These are phyloP conservation scores for Beta lomatogona DNA, from an alignment of 179 eudicot genomes.

Conservation along the genomic window DNA sequence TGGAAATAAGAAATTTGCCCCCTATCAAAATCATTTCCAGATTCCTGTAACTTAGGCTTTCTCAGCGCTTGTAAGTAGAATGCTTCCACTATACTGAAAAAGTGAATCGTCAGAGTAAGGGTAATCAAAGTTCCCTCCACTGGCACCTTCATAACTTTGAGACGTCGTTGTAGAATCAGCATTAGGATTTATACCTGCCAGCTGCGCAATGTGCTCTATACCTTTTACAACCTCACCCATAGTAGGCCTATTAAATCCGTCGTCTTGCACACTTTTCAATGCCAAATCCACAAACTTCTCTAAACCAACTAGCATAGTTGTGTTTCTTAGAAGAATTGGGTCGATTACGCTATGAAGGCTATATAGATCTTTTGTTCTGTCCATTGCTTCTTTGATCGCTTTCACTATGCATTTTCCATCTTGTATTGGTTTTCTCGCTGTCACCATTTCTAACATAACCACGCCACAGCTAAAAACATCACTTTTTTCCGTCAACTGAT, in stretches of 20 bases:
- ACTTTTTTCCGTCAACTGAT: conserved; percentile 52
- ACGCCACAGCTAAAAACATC: conserved; percentile 55
- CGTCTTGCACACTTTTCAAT: conserved; percentile 40
- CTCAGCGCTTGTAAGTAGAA: conserved; percentile 11
- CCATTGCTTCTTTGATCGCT: conserved; percentile 35
- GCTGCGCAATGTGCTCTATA: conserved; percentile 40
- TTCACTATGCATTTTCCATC: conserved; percentile 47
- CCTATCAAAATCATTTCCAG: background rate
- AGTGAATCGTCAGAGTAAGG: conserved; percentile 34
- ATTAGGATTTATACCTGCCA: conserved; percentile 44
- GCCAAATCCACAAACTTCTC: conserved; percentile 51
- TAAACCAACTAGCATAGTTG: conserved; percentile 41
- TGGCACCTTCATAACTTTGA: conserved; percentile 22
- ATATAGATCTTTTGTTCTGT: conserved; percentile 38
- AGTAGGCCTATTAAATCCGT: conserved; percentile 36
- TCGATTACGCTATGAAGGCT: conserved; percentile 42
- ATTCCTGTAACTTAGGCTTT: conserved; percentile 6
- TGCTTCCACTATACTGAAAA: conserved; percentile 29
- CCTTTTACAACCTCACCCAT: conserved; percentile 51
- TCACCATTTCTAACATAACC: conserved; percentile 50
- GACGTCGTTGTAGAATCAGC: conserved; percentile 36
- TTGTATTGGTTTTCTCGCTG: conserved; percentile 47
- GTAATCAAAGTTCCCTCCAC: conserved; percentile 21
- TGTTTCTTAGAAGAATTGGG: conserved; percentile 32
- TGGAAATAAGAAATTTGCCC: background rate